Conservation (phyloP, 2,329 filamentous ascomycete species). For the Colletotrichum cordylinicola region DNA sequence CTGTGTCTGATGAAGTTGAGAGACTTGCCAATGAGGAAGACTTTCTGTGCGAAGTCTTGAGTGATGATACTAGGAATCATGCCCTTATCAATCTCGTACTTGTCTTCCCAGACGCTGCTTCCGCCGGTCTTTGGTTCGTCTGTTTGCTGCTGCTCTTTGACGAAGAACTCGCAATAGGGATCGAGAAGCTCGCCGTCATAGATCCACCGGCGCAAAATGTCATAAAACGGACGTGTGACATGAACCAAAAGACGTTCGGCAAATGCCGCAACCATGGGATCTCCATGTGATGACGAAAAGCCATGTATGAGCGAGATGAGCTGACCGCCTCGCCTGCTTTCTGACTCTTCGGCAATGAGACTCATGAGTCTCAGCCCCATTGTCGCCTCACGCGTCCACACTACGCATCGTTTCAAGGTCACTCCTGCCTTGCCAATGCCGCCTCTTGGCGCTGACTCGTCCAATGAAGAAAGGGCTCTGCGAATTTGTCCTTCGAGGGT, state of each 20-base stretch:
- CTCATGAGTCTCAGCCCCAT: slow-evolving; percentile 95
- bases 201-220: slow-evolving; percentile 95
- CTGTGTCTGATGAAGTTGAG: slow-evolving; percentile 98
- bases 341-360: slow-evolving; percentile 90
- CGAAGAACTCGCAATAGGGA: slow-evolving; percentile 94
- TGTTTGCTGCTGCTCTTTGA: slow-evolving; percentile 76
- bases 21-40: slow-evolving; percentile 97
- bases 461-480: slow-evolving; percentile 76
- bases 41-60: slow-evolving; percentile 91
- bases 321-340: slow-evolving; percentile 83
- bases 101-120: slow-evolving; percentile 97
- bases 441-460: slow-evolving; percentile 68
- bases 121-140: slow-evolving; percentile 39
- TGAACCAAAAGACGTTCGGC: slow-evolving; percentile 86
- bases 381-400: slow-evolving; percentile 97
- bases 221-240: slow-evolving; percentile 94
- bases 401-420: slow-evolving; percentile 91
- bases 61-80: slow-evolving; percentile 96
- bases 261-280: slow-evolving; percentile 92
- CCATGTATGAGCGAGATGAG: slow-evolving; percentile 92
- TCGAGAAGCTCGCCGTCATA: slow-evolving; percentile 98
- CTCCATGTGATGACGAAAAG: slow-evolving; percentile 92
- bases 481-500: slow-evolving; percentile 93
- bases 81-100: slow-evolving; percentile 83
- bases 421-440: slow-evolving; percentile 87